Base-by-base conservation (phyloP, 2,329 filamentous ascomycete species). In the Trichoderma brevicompactum region DNA sequence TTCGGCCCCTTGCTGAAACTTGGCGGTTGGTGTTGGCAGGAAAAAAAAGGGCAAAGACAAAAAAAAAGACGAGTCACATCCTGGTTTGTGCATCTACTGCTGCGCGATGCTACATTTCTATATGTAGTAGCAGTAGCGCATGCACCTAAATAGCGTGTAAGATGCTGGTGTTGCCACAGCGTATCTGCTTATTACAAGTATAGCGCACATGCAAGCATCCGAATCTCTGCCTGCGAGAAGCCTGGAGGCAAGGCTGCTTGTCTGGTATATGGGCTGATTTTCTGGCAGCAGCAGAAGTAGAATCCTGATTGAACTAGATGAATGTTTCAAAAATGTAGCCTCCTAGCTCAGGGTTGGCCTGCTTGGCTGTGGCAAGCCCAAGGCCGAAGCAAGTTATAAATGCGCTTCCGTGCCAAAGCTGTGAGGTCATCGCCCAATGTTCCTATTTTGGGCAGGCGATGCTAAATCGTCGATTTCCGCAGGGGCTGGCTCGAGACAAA, bases 351-450 rank as follows among this genome's bases (percentile, higher is more conserved):
- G 59, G 38, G 59, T 41, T 32, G 32, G 48, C 28, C 5, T 53
- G 59, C 48, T 53, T 62, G 49, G 49, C 49, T 53, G 59, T 44
- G 48, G 48, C 58, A 43, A 53, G 59, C 38, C 41, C 28, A 34
- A 41, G 38, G 8, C 43, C 7, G 28, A 44, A 44, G 40, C 32
- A 43, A 38, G 58, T 58, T 38, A 15, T 52, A 15, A 19, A 44
- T 10, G 40, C 38, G 23, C 46, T 41, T 50, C 44, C 46, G 43
- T 54, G 60, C 36, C 60, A 17, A 54, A 13, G 23, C 5, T 46
- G 60, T 63, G 60, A 63, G 60, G 60, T 54, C 60, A 63, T 63
- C 49, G 40, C 46, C 49, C 36, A 53, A 36, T 17, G 60, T 23
- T 63, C 40, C 17, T 63, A 46, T 54, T 63, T 54, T 54, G 48